Evolutionary conservation across 1,284 basidiomycete genomes (phyloP).

Genomic region (Ustilago vetiveriae): DNA sequence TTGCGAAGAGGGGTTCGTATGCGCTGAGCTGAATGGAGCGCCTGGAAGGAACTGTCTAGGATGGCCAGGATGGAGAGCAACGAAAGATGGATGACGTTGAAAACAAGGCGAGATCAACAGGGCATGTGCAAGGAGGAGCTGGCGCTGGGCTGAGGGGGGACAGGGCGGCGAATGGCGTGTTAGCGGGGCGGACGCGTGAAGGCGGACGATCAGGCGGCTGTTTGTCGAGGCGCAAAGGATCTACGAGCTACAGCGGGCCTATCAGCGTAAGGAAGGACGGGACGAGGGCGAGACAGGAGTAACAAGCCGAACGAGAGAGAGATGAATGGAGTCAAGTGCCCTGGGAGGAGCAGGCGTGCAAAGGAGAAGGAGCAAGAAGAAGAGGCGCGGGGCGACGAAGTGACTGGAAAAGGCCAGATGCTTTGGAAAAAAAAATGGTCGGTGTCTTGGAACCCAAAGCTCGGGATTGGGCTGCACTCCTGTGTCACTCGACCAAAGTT

Average conservation of each 20-base stretch:
- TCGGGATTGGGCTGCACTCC: not conserved
- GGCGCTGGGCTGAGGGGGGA: constrained; percentile 1
- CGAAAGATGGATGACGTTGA: too few relatives aligned
- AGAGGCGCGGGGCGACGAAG: not conserved
- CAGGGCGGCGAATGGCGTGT: not conserved
- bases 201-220: constrained; percentile 3
- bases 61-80: too few relatives aligned
- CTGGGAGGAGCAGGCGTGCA: too few relatives aligned
- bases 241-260: not conserved
- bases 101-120: too few relatives aligned
- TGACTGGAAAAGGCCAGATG: not conserved
- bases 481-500: not conserved
- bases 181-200: not conserved
- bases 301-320: not conserved
- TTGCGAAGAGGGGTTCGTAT: not conserved
- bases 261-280: too few relatives aligned
- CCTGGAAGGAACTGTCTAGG: too few relatives aligned
- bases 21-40: too few relatives aligned
- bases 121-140: not conserved
- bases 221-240: not conserved
- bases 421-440: too few relatives aligned
- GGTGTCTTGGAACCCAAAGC: not conserved
- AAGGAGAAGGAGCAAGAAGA: not conserved
- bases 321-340: too few relatives aligned
- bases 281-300: too few relatives aligned